Evolutionary conservation across 148 eudicot genomes (phyloP), one percentile per base, ranked within the genome.

Genomic region (Rhododendron molle): DNA sequence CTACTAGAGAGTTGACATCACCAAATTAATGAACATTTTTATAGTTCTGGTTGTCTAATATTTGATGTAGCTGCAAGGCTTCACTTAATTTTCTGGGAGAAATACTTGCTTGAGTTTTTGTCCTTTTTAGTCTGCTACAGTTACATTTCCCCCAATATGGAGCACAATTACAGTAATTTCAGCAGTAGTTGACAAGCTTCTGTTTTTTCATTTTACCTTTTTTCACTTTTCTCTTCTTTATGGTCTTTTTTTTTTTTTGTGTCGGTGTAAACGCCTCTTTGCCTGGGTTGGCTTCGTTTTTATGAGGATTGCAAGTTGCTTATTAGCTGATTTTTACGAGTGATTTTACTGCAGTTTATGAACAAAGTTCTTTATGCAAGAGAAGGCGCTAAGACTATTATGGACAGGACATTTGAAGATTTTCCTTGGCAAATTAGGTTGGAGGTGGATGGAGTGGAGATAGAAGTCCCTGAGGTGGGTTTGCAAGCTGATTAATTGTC

Each of bases 351-450:
- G 94, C 94, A 96, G 99, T 96, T 96, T 86, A 94, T 96, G 98
- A 96, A 96, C 88, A 96, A 96, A 93, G 98, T 96, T 85, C 95
- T 95, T 69, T 96, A 96, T 88, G 99, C 99, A 78, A 93, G 94
- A 91, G 99, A 97, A 92, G 99, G 99, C 28, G 99, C 99, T 38
- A 97, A 89, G 89, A 93, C 86, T 85, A 94, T 97, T 46, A 97
- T 97, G 98, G 99, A 97, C 88, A 89, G 99, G 86, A 95, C 95
- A 52, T 93, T 95, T 91, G 98, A 92, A 73, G 98, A 97, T 88
- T 97, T 94, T 80, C 96, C 95, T 81, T 94, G 98, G 96, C 95
- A 97, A 93, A 93, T 94, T 77, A 90, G 96, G 81, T 95, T 97
- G 36, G 99, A 94, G 90, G 99, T 97, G 80, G 99, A 97, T 92